phyloP scores from a whole-genome alignment of 2,329 filamentous ascomycete species.

The Xylaria sp. region DNA sequence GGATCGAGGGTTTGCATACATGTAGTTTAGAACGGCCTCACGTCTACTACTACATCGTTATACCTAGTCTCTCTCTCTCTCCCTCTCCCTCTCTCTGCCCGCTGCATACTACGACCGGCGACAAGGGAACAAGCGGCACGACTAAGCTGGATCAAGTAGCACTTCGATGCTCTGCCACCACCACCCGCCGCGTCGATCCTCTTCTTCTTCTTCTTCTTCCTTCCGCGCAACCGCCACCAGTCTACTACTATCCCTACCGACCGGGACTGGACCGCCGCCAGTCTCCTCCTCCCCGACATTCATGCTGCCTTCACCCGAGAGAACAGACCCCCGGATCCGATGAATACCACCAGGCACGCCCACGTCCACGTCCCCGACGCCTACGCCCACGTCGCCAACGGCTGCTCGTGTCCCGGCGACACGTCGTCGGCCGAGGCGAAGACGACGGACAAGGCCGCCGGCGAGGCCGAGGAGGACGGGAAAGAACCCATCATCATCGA shows the following conservation, averaged over 20 bases:
- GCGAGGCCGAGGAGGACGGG: constrained; percentile 46
- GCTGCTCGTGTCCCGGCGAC: too few relatives aligned
- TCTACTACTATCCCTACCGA: constrained; percentile 3
- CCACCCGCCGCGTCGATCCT: background rate
- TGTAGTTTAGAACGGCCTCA: background rate
- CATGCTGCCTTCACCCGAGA: constrained; percentile 20
- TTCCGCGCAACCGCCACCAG: too few relatives aligned
- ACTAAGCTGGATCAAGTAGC: too few relatives aligned
- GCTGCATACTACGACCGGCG: background rate
- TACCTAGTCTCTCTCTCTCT: background rate
- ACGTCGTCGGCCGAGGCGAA: too few relatives aligned
- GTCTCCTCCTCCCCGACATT: constrained; percentile 23
- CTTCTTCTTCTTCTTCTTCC: background rate
- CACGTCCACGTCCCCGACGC: constrained; percentile 28
- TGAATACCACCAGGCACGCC: constrained; percentile 37
- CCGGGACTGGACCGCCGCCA: constrained; percentile 31
- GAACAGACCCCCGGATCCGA: constrained; percentile 30
- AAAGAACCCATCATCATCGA: constrained; percentile 50
- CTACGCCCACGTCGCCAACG: constrained; percentile 35
- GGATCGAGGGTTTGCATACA: too few relatives aligned
- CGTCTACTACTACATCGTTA: too few relatives aligned
- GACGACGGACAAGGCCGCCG: constrained; percentile 2
- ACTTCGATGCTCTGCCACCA: background rate
- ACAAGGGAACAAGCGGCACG: background rate
- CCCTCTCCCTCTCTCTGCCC: background rate